A percentile compares a stretch with the other conserved stretches of the same genome.
These are phyloP conservation scores for Chlamydomonas sphaeroides DNA, from an alignment of 139 green algal genomes.

Conservation along the genomic window DNA sequence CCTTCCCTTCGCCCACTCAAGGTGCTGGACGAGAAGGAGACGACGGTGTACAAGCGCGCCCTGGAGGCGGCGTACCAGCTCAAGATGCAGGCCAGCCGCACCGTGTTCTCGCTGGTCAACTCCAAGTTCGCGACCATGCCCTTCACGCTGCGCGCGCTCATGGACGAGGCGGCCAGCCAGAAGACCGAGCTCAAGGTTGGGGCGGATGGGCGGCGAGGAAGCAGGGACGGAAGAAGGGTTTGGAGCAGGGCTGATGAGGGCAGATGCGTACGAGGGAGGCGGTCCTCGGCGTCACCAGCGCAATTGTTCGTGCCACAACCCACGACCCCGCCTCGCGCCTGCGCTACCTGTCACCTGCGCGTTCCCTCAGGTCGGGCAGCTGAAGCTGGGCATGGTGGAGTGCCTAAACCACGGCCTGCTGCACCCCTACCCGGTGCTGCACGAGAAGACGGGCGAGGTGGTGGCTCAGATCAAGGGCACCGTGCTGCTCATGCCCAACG, in stretches of 20 bases:
- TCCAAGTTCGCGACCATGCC: constrained; percentile 91
- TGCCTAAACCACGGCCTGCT: constrained; percentile 95
- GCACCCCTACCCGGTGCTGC: constrained; percentile 94
- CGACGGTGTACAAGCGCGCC: constrained; percentile 97
- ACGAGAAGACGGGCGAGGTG: constrained; percentile 81
- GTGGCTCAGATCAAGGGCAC: constrained; percentile 97
- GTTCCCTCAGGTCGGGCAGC: not conserved
- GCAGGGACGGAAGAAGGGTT: not conserved
- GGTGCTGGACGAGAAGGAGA: constrained; percentile 95
- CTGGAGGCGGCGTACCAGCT: constrained; percentile 93
- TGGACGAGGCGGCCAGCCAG: constrained; percentile 35
- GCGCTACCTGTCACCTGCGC: too few relatives aligned
- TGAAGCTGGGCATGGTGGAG: constrained; percentile 88
- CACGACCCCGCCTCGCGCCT: too few relatives aligned
- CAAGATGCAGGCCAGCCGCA: constrained; percentile 86
- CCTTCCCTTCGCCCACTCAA: not conserved
- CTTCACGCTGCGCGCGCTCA: constrained; percentile 85
- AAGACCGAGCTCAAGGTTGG: constrained; percentile 35
- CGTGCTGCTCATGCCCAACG: constrained; percentile 96
- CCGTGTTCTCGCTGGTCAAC: constrained; percentile 88
- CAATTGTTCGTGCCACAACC: too few relatives aligned
- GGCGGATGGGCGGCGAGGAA: not conserved
- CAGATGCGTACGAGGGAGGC: too few relatives aligned
- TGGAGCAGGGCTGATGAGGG: too few relatives aligned
- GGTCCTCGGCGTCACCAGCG: too few relatives aligned